phyloP scores from a whole-genome alignment of 73 alveolate genomes.

The Symbiodinium natans region DNA sequence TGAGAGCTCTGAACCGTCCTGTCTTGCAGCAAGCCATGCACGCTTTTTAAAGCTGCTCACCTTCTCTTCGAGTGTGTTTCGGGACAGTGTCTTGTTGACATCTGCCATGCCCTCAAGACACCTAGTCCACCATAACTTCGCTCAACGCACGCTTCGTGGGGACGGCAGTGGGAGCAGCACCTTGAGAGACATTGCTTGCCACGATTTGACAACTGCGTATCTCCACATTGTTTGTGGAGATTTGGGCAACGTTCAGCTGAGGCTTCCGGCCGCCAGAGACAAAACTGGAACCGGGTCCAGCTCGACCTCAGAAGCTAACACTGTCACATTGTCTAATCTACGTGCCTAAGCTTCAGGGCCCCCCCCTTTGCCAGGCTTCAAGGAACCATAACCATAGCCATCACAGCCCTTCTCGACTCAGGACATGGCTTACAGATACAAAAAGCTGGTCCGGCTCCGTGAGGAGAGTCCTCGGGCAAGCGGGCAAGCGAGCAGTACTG shows the following conservation, averaged over 20 bases:
- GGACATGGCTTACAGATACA: conserved; percentile 45
- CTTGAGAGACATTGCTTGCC: neutral
- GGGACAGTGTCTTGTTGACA: neutral
- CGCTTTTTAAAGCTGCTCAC: too few relatives aligned
- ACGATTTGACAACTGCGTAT: too few relatives aligned
- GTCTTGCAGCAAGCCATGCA: too few relatives aligned
- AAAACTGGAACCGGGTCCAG: conserved; percentile 92
- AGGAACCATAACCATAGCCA: too few relatives aligned
- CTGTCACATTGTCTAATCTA: too few relatives aligned
- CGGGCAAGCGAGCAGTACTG: neutral
- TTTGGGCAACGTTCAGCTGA: too few relatives aligned
- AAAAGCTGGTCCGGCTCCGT: conserved; percentile 84
- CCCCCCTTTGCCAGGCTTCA: too few relatives aligned
- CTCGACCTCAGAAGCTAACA: conserved; percentile 30
- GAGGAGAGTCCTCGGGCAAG: conserved; percentile 33
- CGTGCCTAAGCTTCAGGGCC: too few relatives aligned
- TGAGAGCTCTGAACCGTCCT: too few relatives aligned
- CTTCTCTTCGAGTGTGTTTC: neutral
- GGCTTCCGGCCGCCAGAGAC: conserved; percentile 85
- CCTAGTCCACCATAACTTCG: conserved; percentile 77
- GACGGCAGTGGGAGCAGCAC: conserved; percentile 86
- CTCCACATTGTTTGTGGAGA: too few relatives aligned
- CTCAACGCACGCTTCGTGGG: conserved; percentile 66
- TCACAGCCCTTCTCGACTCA: too few relatives aligned
- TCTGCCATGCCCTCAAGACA: conserved; percentile 24